These are phyloP conservation scores for Phytophthora hibernalis DNA, from an alignment of 352 stramenopile species.

Conservation along the genomic window DNA sequence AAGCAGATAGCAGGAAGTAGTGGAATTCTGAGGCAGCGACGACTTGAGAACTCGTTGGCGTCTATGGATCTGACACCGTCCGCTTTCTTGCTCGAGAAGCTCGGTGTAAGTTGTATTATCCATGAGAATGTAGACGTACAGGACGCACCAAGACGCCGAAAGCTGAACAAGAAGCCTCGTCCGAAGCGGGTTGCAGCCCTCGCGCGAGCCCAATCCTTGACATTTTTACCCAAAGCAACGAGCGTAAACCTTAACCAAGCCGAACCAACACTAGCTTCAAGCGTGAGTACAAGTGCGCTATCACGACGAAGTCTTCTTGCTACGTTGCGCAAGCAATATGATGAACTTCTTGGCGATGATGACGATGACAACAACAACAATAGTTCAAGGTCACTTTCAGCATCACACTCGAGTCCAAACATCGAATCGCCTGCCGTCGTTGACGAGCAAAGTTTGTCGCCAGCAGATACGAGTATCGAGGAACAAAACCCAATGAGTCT, in stretches of 20 bases:
- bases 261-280: slow-evolving; percentile 37
- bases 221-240: slow-evolving; percentile 16
- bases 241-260: slow-evolving; percentile 3
- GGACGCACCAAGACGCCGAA: slow-evolving; percentile 16
- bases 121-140: slow-evolving; percentile 36
- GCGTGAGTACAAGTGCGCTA: slow-evolving; percentile 40
- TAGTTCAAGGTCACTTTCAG: neutral
- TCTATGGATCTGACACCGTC: slow-evolving; percentile 70
- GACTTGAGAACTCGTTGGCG: slow-evolving; percentile 40
- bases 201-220: slow-evolving; percentile 31
- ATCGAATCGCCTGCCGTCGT: neutral
- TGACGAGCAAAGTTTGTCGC: neutral
- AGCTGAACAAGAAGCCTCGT: slow-evolving; percentile 34
- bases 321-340: slow-evolving; percentile 47
- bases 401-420: slow-evolving; percentile 1
- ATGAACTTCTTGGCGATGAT: slow-evolving; percentile 45
- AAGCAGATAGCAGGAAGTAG: slow-evolving; percentile 48
- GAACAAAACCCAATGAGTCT: neutral
- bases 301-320: slow-evolving; percentile 24
- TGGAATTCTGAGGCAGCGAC: slow-evolving; percentile 40
- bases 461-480: neutral
- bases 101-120: slow-evolving; percentile 71
- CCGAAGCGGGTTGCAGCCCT: slow-evolving; percentile 29
- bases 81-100: slow-evolving; percentile 68
- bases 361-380: slow-evolving; percentile 30